Evolutionary conservation across 768 basidiomycete genomes (phyloP), one percentile per base, ranked within the genome.

Genomic region (Leucosporidium yakuticum): DNA sequence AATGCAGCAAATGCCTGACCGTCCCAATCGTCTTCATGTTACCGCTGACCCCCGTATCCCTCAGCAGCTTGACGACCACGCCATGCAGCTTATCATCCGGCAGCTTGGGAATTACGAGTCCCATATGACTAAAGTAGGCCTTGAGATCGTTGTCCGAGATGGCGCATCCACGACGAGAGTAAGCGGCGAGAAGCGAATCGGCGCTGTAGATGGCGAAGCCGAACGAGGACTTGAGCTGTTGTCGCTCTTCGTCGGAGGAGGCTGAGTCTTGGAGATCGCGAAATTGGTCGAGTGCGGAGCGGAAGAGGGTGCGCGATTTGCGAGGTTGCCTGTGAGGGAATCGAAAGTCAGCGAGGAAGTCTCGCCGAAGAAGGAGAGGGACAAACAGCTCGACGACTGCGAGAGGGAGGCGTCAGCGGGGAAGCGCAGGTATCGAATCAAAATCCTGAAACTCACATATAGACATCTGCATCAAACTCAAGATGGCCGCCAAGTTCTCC

Each of bases 401-500:
- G 31, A 31, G 20, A 14, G 9, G 53, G 6, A 20, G 20, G 27
- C 2, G 53, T 54, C 53, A 54, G 53, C 2, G n/a, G n/a, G n/a
- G n/a, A 29, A 12, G 53, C 12, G 14, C 4, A 23, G 23, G 25
- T 11, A 15, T 5, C 15, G 53, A 29, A 20, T 4, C 2, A 29
- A 3, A 3, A 15, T 6, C 1, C 2, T 2, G 12, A 19, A 31
- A 0, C 48, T 62, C 66, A 23, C 49, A 67, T 2, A 62, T 19
- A 1, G 23, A 11, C 25, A 67, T 47, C 50, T 67, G 66, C 5
- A 58, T 44, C 15, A 62, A 4, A 3, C 39, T 19, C 2, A 63
- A 36, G 0, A 67, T 48, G 5, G 56, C 54, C 5, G 54, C 66
- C 47, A 67, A 34, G 55, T 62, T 62, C 48, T 62, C 62, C 34